Conservation (phyloP, 2,329 filamentous ascomycete species). For the Hawksworthiomyces lignivorus region DNA sequence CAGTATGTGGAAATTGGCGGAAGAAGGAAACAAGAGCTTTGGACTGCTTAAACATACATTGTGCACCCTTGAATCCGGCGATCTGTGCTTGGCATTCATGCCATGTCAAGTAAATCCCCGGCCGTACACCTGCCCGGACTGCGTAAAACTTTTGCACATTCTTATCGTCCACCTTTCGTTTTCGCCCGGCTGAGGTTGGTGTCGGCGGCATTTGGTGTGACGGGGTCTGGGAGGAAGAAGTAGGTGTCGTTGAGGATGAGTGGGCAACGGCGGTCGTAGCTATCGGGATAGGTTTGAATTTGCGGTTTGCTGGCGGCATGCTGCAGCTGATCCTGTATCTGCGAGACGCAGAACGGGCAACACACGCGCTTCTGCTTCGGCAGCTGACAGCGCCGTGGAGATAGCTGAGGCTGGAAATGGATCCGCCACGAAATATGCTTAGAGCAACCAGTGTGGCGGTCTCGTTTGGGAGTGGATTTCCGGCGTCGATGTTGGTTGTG, state of each 20-base stretch:
- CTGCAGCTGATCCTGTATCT: too few species aligned
- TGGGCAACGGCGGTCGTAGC: background rate
- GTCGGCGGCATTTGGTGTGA: background rate
- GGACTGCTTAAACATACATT: slow-evolving; percentile 46
- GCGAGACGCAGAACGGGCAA: too few species aligned
- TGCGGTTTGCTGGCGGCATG: too few species aligned
- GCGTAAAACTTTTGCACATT: slow-evolving; percentile 53
- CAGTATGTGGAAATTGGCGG: background rate
- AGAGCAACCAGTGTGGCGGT: too few species aligned
- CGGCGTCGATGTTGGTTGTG: too few species aligned
- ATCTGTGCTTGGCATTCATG: slow-evolving; percentile 54
- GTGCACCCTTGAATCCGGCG: slow-evolving; percentile 53
- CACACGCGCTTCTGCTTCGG: too few species aligned
- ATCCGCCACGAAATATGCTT: too few species aligned
- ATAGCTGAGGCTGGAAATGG: too few species aligned
- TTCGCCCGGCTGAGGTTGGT: slow-evolving; percentile 26
- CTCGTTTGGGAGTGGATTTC: too few species aligned
- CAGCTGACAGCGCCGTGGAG: too few species aligned
- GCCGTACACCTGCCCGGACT: slow-evolving; percentile 47
- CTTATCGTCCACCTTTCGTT: slow-evolving; percentile 38
- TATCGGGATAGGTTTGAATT: too few species aligned
- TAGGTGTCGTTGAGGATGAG: background rate
- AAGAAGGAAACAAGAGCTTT: background rate
- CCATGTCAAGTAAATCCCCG: slow-evolving; percentile 57
- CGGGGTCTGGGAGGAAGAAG: background rate